Conservation (phyloP, 345 rosid species). For the Bruguiera sexangula region DNA sequence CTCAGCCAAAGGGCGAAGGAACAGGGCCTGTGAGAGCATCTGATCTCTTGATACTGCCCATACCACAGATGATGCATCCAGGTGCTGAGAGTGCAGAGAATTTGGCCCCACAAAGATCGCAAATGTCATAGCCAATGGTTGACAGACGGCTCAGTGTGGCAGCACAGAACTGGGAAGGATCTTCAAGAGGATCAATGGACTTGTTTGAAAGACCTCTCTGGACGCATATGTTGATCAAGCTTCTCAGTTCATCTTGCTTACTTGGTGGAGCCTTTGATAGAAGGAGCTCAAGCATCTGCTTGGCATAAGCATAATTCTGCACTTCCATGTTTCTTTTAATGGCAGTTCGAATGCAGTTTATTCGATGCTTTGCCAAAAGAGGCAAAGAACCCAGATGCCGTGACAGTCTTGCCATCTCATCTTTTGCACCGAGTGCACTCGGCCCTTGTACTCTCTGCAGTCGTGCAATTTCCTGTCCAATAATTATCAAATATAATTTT, state of each 20-base stretch:
- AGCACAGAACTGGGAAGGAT: conserved; percentile 90
- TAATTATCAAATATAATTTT: neutral
- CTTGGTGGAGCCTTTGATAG: conserved; percentile 83
- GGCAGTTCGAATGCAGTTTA: conserved; percentile 92
- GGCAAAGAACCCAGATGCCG: conserved; percentile 90
- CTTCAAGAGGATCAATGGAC: conserved; percentile 92
- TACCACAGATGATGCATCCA: conserved; percentile 94
- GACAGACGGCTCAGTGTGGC: conserved; percentile 95
- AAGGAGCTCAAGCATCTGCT: conserved; percentile 97
- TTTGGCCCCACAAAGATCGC: conserved; percentile 93
- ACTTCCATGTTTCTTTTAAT: conserved; percentile 97
- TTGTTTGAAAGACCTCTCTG: conserved; percentile 85
- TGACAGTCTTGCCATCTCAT: conserved; percentile 94
- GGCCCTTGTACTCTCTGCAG: conserved; percentile 89
- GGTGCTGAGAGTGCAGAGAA: conserved; percentile 87
- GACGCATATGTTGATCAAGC: conserved; percentile 82
- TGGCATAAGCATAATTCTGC: conserved; percentile 83
- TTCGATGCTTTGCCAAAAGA: conserved; percentile 86
- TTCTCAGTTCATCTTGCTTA: conserved; percentile 87
- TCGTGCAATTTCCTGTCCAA: conserved; percentile 75
- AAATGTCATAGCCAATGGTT: conserved; percentile 92
- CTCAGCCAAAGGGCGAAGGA: conserved; percentile 84
- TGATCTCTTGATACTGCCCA: conserved; percentile 94
- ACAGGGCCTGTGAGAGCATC: conserved; percentile 79
- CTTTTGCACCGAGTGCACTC: conserved; percentile 88